phyloP scores from a whole-genome alignment of 2,329 filamentous ascomycete genomes.

The Pseudogymnoascus pannorum region DNA sequence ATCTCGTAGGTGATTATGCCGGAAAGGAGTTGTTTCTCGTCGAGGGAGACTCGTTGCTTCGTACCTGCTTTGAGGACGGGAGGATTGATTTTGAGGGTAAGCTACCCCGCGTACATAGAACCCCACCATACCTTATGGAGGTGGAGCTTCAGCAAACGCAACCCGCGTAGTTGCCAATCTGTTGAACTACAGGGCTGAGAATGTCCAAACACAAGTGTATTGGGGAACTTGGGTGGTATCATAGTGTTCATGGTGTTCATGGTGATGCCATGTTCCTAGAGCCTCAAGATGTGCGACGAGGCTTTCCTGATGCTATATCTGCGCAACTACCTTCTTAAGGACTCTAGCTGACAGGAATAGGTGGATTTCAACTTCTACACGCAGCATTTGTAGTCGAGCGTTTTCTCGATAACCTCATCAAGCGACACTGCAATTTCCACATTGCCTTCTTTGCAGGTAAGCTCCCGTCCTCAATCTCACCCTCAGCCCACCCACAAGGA shows the following conservation, averaged over 20 bases:
- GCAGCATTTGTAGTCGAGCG: slow-evolving; percentile 61
- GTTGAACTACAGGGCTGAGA: not conserved
- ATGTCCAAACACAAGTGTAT: not conserved
- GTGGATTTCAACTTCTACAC: slow-evolving; percentile 64
- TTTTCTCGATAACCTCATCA: slow-evolving; percentile 52
- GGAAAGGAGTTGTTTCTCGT: slow-evolving; percentile 66
- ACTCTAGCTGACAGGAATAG: slow-evolving; percentile 23
- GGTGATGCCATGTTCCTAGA: not conserved
- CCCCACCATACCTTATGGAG: not conserved
- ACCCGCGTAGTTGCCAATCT: not conserved
- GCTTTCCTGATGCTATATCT: slow-evolving; percentile 9
- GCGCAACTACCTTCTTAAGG: not conserved
- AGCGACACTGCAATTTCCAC: slow-evolving; percentile 63
- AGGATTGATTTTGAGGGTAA: slow-evolving; percentile 55
- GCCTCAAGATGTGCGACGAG: not conserved
- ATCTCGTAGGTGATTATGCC: slow-evolving; percentile 69
- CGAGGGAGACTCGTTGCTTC: slow-evolving; percentile 65
- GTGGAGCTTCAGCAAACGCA: not conserved
- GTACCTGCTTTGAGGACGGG: slow-evolving; percentile 53
- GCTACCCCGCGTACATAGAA: slow-evolving; percentile 12
- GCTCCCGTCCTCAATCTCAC: not conserved
- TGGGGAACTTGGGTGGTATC: not conserved
- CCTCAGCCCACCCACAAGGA: not conserved
- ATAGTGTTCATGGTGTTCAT: not conserved
- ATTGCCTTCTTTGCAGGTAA: slow-evolving; percentile 54